Conservation (phyloP, 2,329 filamentous ascomycete species). For the Fusarium paranaense region DNA sequence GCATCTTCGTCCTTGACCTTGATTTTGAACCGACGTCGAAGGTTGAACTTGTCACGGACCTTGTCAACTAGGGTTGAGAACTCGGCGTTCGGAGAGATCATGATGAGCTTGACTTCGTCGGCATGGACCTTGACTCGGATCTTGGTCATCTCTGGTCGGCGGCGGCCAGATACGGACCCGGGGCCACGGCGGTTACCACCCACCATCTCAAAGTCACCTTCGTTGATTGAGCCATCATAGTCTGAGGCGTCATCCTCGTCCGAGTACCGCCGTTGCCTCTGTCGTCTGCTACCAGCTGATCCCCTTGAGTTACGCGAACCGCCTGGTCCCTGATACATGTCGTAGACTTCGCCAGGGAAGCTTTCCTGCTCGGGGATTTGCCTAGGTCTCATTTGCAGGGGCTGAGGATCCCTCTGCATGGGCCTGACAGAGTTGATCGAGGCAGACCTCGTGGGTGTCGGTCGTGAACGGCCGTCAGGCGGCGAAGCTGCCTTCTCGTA, state of each 20-base stretch:
- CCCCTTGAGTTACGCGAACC: conserved; percentile 49
- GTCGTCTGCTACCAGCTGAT: conserved; percentile 51
- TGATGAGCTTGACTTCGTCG: conserved; percentile 92
- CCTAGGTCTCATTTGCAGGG: conserved; percentile 45
- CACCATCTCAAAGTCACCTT: conserved; percentile 85
- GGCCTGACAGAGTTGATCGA: conserved; percentile 59
- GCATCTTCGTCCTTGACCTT: conserved; percentile 86
- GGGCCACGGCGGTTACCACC: conserved; percentile 62
- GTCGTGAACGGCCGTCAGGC: conserved; percentile 51
- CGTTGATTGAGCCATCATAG: conserved; percentile 74
- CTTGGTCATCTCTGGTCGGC: conserved; percentile 76
- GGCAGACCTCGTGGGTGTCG: conserved; percentile 53
- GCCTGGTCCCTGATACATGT: conserved; percentile 64
- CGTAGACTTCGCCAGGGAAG: conserved; percentile 78
- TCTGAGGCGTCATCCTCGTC: conserved; percentile 86
- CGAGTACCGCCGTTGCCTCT: conserved; percentile 70
- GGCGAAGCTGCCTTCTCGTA: conserved; percentile 67
- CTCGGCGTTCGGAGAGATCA: conserved; percentile 78
- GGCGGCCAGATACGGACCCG: conserved; percentile 62
- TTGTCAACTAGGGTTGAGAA: conserved; percentile 81
- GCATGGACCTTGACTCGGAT: conserved; percentile 93
- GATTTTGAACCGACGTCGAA: conserved; percentile 84
- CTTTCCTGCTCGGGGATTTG: conserved; percentile 66
- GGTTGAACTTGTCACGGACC: conserved; percentile 87
- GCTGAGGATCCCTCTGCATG: conserved; percentile 53